Percentiles rank a stretch among this genome's conserved stretches.
phyloP scores from a whole-genome alignment of 2,329 filamentous ascomycete species.

The Thielaviopsis musarum region DNA sequence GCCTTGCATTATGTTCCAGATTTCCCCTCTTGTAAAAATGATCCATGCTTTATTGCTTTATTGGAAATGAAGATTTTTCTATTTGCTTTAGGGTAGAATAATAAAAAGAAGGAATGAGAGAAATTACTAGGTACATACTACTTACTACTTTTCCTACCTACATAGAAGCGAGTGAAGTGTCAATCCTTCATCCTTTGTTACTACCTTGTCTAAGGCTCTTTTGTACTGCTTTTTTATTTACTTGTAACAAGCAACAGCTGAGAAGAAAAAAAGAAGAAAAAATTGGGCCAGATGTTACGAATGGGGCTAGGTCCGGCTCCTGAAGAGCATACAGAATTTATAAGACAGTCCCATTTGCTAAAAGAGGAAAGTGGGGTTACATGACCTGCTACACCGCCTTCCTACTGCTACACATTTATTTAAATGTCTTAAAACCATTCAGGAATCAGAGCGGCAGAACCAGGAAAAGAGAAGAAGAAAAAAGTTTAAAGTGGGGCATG shows the following conservation, averaged over 20 bases:
- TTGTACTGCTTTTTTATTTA: neutral
- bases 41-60: no score
- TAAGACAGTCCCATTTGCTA: neutral
- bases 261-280: neutral
- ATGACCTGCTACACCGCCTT: constrained; percentile 1
- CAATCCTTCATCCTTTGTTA: no score
- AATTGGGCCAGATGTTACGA: neutral
- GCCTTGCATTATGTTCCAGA: no score
- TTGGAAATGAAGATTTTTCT: no score
- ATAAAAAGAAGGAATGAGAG: no score
- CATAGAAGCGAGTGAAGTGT: no score
- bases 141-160: no score
- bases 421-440: neutral
- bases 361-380: constrained; percentile 6
- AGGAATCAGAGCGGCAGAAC: neutral
- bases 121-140: no score
- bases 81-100: no score
- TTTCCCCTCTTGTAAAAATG: no score
- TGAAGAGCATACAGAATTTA: neutral
- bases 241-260: neutral
- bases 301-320: neutral
- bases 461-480: neutral
- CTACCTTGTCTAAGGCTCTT: no score
- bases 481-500: constrained; percentile 7
- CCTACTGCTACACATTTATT: neutral